These are phyloP conservation scores for Colletotrichum liaoningense DNA, from an alignment of 2,329 filamentous ascomycete species.

Conservation along the genomic window DNA sequence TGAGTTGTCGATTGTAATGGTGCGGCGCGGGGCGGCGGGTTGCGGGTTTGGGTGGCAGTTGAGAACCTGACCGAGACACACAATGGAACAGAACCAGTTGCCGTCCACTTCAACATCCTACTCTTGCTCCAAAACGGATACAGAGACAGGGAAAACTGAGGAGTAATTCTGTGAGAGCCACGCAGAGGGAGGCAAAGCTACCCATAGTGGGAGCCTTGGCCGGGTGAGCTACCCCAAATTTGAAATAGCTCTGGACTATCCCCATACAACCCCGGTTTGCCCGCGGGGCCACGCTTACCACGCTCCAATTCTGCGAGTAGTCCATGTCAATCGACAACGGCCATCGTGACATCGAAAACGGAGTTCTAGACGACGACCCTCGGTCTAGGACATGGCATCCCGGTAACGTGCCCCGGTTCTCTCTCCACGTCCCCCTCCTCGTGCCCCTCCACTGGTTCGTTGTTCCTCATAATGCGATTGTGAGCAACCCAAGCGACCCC, in stretches of 20 bases:
- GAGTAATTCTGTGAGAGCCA: not conserved
- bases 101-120: not conserved
- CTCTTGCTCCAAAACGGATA: not conserved
- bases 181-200: not conserved
- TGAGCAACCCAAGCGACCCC: slow-evolving; percentile 4
- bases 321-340: slow-evolving; percentile 18
- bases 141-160: not conserved
- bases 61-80: not conserved
- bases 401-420: slow-evolving; percentile 2
- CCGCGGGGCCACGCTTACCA: slow-evolving; percentile 4
- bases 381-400: slow-evolving; percentile 24
- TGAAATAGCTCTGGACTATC: not conserved
- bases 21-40: not conserved
- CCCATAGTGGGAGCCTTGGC: not conserved
- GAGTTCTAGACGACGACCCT: slow-evolving; percentile 12
- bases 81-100: not conserved
- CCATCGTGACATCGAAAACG: slow-evolving; percentile 25
- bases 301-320: slow-evolving; percentile 24
- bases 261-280: not conserved
- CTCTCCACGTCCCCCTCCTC: slow-evolving; percentile 9
- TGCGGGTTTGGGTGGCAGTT: not conserved
- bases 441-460: slow-evolving; percentile 20
- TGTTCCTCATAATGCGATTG: slow-evolving; percentile 1
- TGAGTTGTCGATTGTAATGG: not conserved
- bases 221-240: slow-evolving; percentile 27